These are phyloP conservation scores for Gnomoniopsis smithogilvyi DNA, from an alignment of 2,329 filamentous ascomycete genomes.

Conservation along the genomic window DNA sequence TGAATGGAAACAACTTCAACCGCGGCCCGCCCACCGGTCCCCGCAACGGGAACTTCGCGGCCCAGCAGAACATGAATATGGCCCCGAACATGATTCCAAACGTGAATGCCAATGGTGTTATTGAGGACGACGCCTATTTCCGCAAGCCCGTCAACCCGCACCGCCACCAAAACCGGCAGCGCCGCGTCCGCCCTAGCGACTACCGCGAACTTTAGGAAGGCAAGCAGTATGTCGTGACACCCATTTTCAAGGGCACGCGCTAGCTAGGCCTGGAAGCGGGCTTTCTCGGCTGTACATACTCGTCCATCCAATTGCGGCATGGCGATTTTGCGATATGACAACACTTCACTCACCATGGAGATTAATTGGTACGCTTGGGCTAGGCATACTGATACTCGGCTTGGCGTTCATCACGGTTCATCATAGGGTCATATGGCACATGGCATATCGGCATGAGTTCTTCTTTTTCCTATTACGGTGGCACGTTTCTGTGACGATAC, in stretches of 20 bases:
- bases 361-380: not conserved
- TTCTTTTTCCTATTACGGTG: not conserved
- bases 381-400: not conserved
- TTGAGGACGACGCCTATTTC: conserved; percentile 88
- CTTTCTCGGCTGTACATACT: not conserved
- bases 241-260: conserved; percentile 2
- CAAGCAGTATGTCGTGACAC: conserved; percentile 4
- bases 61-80: conserved; percentile 30
- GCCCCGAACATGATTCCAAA: conserved; percentile 11
- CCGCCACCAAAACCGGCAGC: conserved; percentile 77
- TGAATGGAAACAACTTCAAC: conserved; percentile 29
- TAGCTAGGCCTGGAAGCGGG: not conserved
- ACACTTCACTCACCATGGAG: too few species aligned
- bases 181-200: conserved; percentile 80
- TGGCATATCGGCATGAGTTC: not conserved
- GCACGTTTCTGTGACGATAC: not conserved
- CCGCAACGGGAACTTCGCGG: conserved; percentile 17
- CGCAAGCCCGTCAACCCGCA: conserved; percentile 94
- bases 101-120: conserved; percentile 25
- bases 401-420: not conserved
- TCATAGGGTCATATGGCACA: not conserved
- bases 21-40: conserved; percentile 17
- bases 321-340: not conserved
- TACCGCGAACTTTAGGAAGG: conserved; percentile 71
- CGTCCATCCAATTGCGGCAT: not conserved